Conservation (phyloP, 331 rosid genomes). For the Quercus phellos region DNA sequence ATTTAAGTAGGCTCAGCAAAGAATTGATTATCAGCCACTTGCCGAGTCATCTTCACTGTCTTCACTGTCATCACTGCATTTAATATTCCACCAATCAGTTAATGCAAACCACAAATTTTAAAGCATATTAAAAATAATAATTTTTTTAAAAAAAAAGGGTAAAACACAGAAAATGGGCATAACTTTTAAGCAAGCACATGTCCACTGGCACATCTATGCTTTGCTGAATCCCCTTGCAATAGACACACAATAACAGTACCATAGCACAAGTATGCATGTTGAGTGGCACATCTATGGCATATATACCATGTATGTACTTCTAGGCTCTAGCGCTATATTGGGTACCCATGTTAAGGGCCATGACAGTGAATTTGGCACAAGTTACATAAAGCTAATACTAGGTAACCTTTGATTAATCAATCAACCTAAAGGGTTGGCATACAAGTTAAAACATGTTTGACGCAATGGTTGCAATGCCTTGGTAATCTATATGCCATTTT, state of each 20-base stretch:
- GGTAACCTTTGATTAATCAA: too few relatives aligned
- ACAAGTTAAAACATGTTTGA: too few relatives aligned
- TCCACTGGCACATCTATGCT: not conserved
- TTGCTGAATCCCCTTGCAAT: not conserved
- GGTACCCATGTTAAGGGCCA: not conserved
- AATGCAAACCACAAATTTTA: not conserved
- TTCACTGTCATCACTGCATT: slow-evolving; percentile 78
- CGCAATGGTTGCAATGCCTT: too few relatives aligned
- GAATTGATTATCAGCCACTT: slow-evolving; percentile 31
- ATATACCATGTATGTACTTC: not conserved
- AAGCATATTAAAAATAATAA: not conserved
- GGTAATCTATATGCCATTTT: too few relatives aligned
- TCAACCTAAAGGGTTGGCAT: too few relatives aligned
- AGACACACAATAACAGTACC: not conserved
- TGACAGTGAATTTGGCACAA: too few relatives aligned
- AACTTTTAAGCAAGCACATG: not conserved
- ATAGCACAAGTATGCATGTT: too few relatives aligned
- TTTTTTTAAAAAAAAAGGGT: not conserved
- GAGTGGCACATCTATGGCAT: not conserved
- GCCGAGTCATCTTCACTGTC: slow-evolving; percentile 63
- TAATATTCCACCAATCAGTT: not conserved
- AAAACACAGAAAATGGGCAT: not conserved
- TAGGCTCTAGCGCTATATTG: too few relatives aligned
- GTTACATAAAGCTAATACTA: too few relatives aligned
- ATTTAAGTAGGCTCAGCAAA: not conserved